These are phyloP conservation scores for Eustoma russellianum DNA, from an alignment of 257 asterid species.

Conservation along the genomic window DNA sequence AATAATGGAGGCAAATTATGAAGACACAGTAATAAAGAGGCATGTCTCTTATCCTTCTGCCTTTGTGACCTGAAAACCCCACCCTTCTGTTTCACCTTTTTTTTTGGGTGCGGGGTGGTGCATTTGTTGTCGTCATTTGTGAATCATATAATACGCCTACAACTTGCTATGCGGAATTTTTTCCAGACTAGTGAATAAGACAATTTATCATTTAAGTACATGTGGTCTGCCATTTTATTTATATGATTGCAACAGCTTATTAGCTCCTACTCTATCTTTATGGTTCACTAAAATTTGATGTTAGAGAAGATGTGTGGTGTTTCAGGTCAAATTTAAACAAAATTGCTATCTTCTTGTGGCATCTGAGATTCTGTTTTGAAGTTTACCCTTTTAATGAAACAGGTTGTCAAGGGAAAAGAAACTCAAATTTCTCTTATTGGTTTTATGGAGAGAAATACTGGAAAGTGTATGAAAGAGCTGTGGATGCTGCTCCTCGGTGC, in stretches of 20 bases:
- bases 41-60: constrained; percentile 11
- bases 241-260: neutral
- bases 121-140: no score
- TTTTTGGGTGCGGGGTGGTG: no score
- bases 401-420: constrained; percentile 91
- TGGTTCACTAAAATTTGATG: neutral
- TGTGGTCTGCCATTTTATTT: no score
- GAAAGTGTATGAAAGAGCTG: constrained; percentile 96
- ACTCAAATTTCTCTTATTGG: constrained; percentile 90
- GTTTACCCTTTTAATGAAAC: constrained; percentile 17
- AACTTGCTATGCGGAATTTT: no score
- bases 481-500: constrained; percentile 91
- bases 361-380: neutral
- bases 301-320: constrained; percentile 3
- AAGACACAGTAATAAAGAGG: constrained; percentile 36
- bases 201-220: no score
- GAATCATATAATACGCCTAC: no score
- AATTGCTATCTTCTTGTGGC: neutral
- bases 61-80: no score
- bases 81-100: neutral
- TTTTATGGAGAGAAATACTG: constrained; percentile 98
- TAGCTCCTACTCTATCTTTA: neutral
- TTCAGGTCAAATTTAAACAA: constrained; percentile 2
- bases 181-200: no score
- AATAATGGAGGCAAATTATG: constrained; percentile 25